A percentile compares a stretch with the other conserved stretches of the same genome.
These are phyloP conservation scores for Euphorbia neoarborescens DNA, from an alignment of 441 rosid genomes.

Conservation along the genomic window DNA sequence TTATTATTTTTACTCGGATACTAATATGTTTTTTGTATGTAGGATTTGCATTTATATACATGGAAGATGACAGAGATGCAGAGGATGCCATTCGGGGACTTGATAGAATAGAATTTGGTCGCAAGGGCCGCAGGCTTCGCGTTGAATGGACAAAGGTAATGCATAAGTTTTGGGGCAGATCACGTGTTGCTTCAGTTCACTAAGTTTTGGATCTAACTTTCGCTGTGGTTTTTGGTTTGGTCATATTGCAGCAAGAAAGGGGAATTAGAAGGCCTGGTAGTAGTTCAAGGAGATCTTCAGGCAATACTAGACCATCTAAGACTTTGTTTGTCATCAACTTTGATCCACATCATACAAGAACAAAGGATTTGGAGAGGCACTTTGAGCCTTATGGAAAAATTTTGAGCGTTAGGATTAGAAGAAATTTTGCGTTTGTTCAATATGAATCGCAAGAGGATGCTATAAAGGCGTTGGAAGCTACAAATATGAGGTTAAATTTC, in stretches of 20 bases:
- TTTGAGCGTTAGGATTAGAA: slow-evolving; percentile 72
- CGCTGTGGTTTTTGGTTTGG: not conserved
- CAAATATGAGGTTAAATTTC: slow-evolving; percentile 57
- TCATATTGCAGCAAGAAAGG: slow-evolving; percentile 58
- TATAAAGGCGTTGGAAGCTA: slow-evolving; percentile 67
- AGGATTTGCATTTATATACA: slow-evolving; percentile 90
- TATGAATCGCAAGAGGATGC: slow-evolving; percentile 88
- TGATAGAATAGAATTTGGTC: slow-evolving; percentile 74
- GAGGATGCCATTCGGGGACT: slow-evolving; percentile 91
- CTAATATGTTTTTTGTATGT: slow-evolving; percentile 17
- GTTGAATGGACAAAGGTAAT: slow-evolving; percentile 95
- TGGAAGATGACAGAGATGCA: slow-evolving; percentile 98
- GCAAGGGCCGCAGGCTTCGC: slow-evolving; percentile 88
- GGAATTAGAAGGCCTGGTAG: slow-evolving; percentile 60
- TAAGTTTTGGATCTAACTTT: not conserved
- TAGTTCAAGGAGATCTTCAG: slow-evolving; percentile 53
- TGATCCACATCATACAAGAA: slow-evolving; percentile 70
- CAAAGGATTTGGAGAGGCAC: slow-evolving; percentile 87
- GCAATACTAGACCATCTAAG: slow-evolving; percentile 66
- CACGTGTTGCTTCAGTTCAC: not conserved
- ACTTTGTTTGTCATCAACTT: slow-evolving; percentile 91
- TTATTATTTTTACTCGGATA: not conserved
- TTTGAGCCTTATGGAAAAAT: slow-evolving; percentile 90
- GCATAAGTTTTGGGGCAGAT: not conserved
- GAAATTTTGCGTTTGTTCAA: slow-evolving; percentile 91